Evolutionary conservation across 306 rosid species (phyloP), one percentile per base, ranked within the genome.

Genomic region (Vicia sativa): DNA sequence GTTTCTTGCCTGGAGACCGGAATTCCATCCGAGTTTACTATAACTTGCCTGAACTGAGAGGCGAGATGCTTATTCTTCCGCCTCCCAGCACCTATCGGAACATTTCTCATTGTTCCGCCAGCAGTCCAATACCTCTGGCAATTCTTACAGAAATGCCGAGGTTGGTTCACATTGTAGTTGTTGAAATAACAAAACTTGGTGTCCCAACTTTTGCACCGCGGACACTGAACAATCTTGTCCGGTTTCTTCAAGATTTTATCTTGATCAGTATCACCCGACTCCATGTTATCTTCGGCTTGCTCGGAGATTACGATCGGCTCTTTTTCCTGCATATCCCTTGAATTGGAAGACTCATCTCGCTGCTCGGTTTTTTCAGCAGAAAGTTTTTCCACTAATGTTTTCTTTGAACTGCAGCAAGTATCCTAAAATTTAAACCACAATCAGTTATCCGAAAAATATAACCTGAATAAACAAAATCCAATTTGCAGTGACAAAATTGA

Each of bases 81-180:
- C 45, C 90, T 75, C 25, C 92, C 92, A 0, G 96, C 92, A 9
- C 96, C 96, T 9, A 89, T 64, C 0, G 92, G 96, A 75, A 89
- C 87, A 55, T 84, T 84, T 69, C 96, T 82, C 87, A 84, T 79
- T 7, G 89, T 84, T 45, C 96, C 96, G 29, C 96, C 96, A 10
- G 96, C 96, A 9, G 96, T 89, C 96, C 96, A 89, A 55, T 86
- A 86, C 78, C 96, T 80, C 48, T 89, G 96, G 70, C 92, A 89
- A 64, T 82, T 86, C 78, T 82, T 89, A 71, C 96, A 89, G 83
- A 86, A 89, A 57, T 89, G 90, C n/a, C 96, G 73, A 15, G 96
- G 96, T 65, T 89, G 96, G 49, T 86, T 89, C 49, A 86, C 96
- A 48, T 86, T 89, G 74, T 89, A 86, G 80, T 89, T 89, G 16